phyloP scores from a whole-genome alignment of 331 rosid species.

The Cydonia oblonga region DNA sequence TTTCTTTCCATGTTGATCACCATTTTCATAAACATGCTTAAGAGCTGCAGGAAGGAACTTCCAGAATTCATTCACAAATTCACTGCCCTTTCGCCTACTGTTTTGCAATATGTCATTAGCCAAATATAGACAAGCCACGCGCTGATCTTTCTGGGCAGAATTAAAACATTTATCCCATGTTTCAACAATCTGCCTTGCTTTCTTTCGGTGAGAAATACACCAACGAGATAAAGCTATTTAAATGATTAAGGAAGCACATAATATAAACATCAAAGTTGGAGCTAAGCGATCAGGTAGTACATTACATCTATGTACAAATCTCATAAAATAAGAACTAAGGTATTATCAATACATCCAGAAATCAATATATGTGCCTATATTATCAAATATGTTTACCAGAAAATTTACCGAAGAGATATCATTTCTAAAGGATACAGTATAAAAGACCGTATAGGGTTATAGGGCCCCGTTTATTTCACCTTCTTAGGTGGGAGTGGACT shows the following conservation, averaged over 20 bases:
- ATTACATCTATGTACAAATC: neutral
- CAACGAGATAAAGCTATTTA: conserved; percentile 65
- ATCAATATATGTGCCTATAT: neutral
- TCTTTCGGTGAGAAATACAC: conserved; percentile 78
- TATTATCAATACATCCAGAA: neutral
- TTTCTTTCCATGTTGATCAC: conserved; percentile 57
- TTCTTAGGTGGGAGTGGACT: no score
- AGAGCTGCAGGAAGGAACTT: conserved; percentile 84
- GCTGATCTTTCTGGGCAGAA: conserved; percentile 66
- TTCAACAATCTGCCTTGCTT: conserved; percentile 72
- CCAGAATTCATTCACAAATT: conserved; percentile 91
- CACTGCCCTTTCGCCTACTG: conserved; percentile 84
- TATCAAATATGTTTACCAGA: neutral
- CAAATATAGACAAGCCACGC: conserved; percentile 63
- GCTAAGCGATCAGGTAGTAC: neutral
- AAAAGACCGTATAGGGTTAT: no score
- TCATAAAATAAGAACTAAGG: neutral
- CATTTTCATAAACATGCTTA: conserved; percentile 49
- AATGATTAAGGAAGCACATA: conserved; percentile 35
- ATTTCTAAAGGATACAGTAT: neutral
- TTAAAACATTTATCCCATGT: conserved; percentile 79
- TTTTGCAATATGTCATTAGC: conserved; percentile 91
- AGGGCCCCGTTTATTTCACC: no score
- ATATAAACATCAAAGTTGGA: neutral
- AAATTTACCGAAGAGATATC: neutral